Percentiles rank a stretch among this genome's conserved stretches.
Conservation (phyloP, 2,329 filamentous ascomycete species). For the Diaporthe velutina region DNA sequence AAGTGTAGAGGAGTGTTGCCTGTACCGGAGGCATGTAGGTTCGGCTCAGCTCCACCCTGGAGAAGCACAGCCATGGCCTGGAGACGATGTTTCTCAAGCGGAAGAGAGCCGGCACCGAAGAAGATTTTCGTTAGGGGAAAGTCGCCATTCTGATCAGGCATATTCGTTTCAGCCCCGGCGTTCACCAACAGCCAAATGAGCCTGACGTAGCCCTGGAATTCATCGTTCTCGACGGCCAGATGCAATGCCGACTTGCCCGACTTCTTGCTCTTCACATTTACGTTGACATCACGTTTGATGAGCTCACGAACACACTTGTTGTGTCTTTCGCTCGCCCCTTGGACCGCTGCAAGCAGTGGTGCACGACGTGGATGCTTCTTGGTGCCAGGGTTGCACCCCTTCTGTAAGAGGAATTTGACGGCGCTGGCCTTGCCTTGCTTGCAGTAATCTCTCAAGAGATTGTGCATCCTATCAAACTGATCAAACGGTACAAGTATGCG, state of each 20-base stretch:
- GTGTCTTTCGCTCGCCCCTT: constrained; percentile 36
- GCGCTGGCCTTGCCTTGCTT: constrained; percentile 29
- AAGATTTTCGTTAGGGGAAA: constrained; percentile 34
- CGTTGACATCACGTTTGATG: constrained; percentile 35
- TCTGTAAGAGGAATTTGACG: constrained; percentile 34
- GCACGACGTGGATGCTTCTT: constrained; percentile 6
- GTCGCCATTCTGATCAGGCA: constrained; percentile 33
- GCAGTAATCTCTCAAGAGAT: constrained; percentile 28
- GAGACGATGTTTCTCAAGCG: constrained; percentile 28
- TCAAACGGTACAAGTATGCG: constrained; percentile 20
- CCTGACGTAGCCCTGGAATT: constrained; percentile 40
- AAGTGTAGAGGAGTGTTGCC: constrained; percentile 34
- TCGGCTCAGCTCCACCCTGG: constrained; percentile 31
- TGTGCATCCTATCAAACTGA: constrained; percentile 15
- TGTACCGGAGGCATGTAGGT: constrained; percentile 32
- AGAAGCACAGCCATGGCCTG: constrained; percentile 35
- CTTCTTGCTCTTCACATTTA: constrained; percentile 32
- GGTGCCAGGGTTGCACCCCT: constrained; percentile 24
- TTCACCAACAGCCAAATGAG: constrained; percentile 40
- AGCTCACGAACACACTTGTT: constrained; percentile 41
- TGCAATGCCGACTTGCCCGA: constrained; percentile 40
- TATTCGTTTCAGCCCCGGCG: constrained; percentile 22
- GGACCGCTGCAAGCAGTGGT: constrained; percentile 35
- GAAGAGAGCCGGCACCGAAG: constrained; percentile 20
- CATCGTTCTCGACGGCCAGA: constrained; percentile 36